Percentiles rank a stretch among this genome's conserved stretches.
These are phyloP conservation scores for Lactifluus echinatus DNA, from an alignment of 768 basidiomycete species.

Conservation along the genomic window DNA sequence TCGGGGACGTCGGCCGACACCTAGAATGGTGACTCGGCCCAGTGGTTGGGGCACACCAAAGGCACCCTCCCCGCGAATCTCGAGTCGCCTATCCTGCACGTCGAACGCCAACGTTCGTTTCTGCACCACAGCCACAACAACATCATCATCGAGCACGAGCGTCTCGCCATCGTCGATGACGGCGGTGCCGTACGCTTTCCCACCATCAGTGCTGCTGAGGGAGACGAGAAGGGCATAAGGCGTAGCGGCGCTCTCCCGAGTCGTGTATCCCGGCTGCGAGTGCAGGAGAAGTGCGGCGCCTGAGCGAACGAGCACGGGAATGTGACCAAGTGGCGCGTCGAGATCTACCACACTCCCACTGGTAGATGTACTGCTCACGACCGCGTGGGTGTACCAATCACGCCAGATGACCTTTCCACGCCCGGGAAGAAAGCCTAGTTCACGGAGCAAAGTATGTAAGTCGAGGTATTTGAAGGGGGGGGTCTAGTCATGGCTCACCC, in stretches of 20 bases:
- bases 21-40: constrained; percentile 48
- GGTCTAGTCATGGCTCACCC: constrained; percentile 33
- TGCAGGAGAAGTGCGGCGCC: constrained; percentile 59
- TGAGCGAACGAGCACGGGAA: constrained; percentile 69
- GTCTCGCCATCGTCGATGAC: constrained; percentile 67
- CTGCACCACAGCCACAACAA: constrained; percentile 32
- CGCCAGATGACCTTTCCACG: constrained; percentile 52
- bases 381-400: constrained; percentile 64
- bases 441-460: background rate
- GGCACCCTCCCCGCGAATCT: constrained; percentile 31
- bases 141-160: constrained; percentile 26
- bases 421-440: constrained; percentile 56
- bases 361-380: constrained; percentile 32
- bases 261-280: constrained; percentile 54
- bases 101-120: constrained; percentile 41
- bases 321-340: constrained; percentile 61
- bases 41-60: constrained; percentile 43
- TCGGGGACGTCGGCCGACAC: constrained; percentile 25
- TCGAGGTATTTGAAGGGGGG: background rate
- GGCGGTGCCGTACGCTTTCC: constrained; percentile 47
- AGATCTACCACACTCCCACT: constrained; percentile 40
- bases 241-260: constrained; percentile 52
- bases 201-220: constrained; percentile 36
- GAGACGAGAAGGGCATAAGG: constrained; percentile 59
- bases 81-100: constrained; percentile 30